A percentile compares a stretch with the other conserved stretches of the same genome.
phyloP scores from a whole-genome alignment of 495 filamentous ascomycete genomes.

The Tuber aestivum region DNA sequence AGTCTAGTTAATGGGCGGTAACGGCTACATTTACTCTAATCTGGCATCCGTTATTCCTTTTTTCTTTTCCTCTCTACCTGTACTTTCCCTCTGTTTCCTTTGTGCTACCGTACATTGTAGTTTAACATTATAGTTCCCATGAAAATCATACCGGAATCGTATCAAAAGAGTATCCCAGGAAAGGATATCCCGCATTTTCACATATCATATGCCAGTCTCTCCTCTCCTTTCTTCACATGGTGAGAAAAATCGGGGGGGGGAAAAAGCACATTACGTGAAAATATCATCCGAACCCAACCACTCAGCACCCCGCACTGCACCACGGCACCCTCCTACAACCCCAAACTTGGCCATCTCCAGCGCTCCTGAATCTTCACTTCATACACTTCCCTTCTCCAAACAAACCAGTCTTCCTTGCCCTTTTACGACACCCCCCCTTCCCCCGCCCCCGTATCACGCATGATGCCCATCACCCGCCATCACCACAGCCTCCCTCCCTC shows the following conservation, averaged over 20 bases:
- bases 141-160: not conserved
- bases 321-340: not conserved
- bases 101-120: not conserved
- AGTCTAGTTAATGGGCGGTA: slow-evolving; percentile 1
- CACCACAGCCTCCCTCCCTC: not conserved
- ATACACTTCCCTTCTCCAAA: not conserved
- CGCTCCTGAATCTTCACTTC: no score
- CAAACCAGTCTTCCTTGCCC: not conserved
- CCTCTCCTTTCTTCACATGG: not conserved
- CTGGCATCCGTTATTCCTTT: not conserved
- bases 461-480: not conserved
- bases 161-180: not conserved
- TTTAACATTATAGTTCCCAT: not conserved
- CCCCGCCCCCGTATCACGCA: not conserved
- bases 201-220: not conserved
- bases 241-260: not conserved
- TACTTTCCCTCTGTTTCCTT: not conserved
- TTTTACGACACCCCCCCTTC: not conserved
- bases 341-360: not conserved
- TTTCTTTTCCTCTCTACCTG: not conserved
- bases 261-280: not conserved
- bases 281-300: not conserved
- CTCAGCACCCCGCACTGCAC: not conserved
- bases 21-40: not conserved
- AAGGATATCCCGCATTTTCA: not conserved